A percentile compares a stretch with the other conserved stretches of the same genome.
These are phyloP conservation scores for Nymphaea colorata DNA, from an alignment of 164 flowering plant species.

Conservation along the genomic window DNA sequence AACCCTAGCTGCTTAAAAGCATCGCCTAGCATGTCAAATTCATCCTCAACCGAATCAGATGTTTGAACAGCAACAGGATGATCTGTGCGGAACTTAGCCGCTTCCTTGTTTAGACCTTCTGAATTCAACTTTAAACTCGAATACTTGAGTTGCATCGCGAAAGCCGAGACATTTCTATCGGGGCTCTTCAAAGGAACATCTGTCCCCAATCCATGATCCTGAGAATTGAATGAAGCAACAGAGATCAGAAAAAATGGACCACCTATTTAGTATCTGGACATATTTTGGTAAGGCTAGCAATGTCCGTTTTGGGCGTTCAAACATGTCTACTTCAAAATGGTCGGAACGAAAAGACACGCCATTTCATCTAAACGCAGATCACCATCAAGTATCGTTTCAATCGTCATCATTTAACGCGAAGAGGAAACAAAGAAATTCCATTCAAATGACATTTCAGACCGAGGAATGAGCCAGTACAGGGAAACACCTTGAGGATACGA, in stretches of 20 bases:
- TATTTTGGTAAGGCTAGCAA: no score
- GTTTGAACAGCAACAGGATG: slow-evolving; percentile 1
- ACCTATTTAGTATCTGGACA: no score
- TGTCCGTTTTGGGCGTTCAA: no score
- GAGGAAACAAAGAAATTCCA: no score
- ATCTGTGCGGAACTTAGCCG: neutral
- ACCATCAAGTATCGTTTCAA: no score
- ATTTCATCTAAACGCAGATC: no score
- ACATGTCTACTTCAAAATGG: no score
- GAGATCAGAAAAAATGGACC: neutral
- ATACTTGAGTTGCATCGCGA: slow-evolving; percentile 72
- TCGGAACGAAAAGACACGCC: no score
- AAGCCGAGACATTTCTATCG: slow-evolving; percentile 67
- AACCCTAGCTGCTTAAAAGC: slow-evolving; percentile 50
- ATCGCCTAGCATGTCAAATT: slow-evolving; percentile 36
- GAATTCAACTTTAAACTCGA: slow-evolving; percentile 1
- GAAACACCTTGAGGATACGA: slow-evolving; percentile 50
- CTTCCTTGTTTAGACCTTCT: slow-evolving; percentile 1
- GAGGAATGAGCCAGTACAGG: neutral
- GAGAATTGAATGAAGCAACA: slow-evolving; percentile 1
- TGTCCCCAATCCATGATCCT: slow-evolving; percentile 82
- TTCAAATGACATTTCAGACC: no score
- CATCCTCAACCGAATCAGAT: slow-evolving; percentile 14
- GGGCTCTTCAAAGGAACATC: slow-evolving; percentile 78
- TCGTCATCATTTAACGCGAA: no score